A percentile compares a stretch with the other conserved stretches of the same genome.
Conservation (phyloP, 768 basidiomycete genomes). For the Termitomyces sp. region DNA sequence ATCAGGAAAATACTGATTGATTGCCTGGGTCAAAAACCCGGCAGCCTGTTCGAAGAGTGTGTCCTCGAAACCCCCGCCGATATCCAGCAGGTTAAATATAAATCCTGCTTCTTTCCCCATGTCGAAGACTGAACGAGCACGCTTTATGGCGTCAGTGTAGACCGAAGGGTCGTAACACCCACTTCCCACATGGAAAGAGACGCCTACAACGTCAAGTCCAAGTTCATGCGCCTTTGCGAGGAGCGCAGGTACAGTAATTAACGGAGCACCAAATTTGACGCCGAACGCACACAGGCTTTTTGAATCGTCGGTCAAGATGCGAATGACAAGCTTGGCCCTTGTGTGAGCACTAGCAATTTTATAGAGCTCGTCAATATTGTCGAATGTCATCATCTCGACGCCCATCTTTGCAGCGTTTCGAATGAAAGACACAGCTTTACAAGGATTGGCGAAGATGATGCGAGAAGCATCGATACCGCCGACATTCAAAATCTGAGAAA, state of each 20-base stretch:
- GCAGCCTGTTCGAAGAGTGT: conserved; percentile 80
- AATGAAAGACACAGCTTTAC: conserved; percentile 94
- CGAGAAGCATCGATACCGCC: conserved; percentile 72
- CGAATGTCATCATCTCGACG: conserved; percentile 96
- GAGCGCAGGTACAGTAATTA: conserved; percentile 72
- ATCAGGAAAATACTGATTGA: conserved; percentile 78
- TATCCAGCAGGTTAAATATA: conserved; percentile 77
- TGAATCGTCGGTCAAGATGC: conserved; percentile 97
- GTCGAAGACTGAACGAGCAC: conserved; percentile 79
- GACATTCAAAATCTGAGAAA: conserved; percentile 68
- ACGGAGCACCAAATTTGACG: conserved; percentile 93
- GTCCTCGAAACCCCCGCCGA: conserved; percentile 96
- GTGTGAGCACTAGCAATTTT: conserved; percentile 85
- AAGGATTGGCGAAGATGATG: conserved; percentile 98
- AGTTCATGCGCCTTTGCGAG: conserved; percentile 76
- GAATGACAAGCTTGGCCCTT: conserved; percentile 78
- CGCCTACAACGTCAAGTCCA: conserved; percentile 81
- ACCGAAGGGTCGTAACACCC: conserved; percentile 92
- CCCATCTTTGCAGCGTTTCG: conserved; percentile 73
- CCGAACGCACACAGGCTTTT: conserved; percentile 92
- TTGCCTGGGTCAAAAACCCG: conserved; percentile 56
- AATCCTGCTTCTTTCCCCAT: conserved; percentile 83
- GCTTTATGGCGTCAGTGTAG: conserved; percentile 84
- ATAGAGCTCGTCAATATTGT: conserved; percentile 93
- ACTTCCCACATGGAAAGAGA: conserved; percentile 97